Evolutionary conservation across 352 stramenopile species (phyloP), one percentile per base, ranked within the genome.

Genomic region (Phytophthora brassicae): DNA sequence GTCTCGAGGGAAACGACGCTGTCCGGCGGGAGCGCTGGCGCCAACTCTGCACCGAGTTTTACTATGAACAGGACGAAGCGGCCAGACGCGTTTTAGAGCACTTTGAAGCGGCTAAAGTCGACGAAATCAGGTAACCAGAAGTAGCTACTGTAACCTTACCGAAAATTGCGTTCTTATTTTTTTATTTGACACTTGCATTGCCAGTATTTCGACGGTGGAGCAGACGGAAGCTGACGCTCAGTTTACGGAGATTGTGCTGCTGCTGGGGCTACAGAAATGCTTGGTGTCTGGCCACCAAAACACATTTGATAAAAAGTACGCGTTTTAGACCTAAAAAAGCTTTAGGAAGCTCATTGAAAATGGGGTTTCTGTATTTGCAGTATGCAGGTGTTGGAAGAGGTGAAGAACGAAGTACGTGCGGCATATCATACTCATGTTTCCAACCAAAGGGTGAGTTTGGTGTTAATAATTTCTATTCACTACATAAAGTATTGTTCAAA

Each of bases 81-180:
- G 80, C 84, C 33, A 85, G 89, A 68, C 79, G 78, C 42, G 77
- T 91, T 44, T 57, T 93, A 44, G 77, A 88, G 48, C 75, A 74
- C 60, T 91, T 91, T 51, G 84, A 91, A 60, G 70, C 66, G 31
- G 61, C 60, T 45, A 85, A 78, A 70, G 70, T 84, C 49, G 82
- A 91, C 42, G 75, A 88, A 53, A 79, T 90, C 51, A 80, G 74
- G 84, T 90, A 35, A 36, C 50, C 46, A 46, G 1, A 2, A 16
- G 29, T 3, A 43, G 4, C 22, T 31, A 19, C 54, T 39, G n/a
- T 9, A 20, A 8, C 28, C 41, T n/a, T 19, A 4, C 4, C 0
- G 33, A 35, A 6, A 14, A 22, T 35, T 43, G 53, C 45, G 6
- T 36, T 4, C 19, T 54, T 14, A 8, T 36, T 3, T 6, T 0